Base-by-base conservation (phyloP, 1,284 basidiomycete species). In the Trichosporon coremiiforme region DNA sequence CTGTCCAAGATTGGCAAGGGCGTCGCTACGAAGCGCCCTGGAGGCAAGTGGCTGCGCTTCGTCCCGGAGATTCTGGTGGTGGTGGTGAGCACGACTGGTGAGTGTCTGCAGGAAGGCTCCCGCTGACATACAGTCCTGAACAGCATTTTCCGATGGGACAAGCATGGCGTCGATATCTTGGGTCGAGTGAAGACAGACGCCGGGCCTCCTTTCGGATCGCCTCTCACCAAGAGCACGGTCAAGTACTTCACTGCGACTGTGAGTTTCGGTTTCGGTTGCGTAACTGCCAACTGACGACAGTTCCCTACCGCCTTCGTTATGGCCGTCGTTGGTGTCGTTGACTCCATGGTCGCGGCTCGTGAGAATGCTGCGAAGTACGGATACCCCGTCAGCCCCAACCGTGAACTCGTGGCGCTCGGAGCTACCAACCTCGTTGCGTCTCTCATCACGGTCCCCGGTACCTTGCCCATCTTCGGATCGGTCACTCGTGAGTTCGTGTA, bases 301-400 rank as follows among this genome's bases (percentile, higher is more conserved):
- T 80, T 85, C 70, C 78, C 83, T 0, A 83, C 82, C 0, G 82
- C 84, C 1, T 82, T 82, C 63, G 84, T 84, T 47, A 81, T 80
- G 66, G 81, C 83, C 1, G 89, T 93, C 9, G 87, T 92, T 76
- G 89, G 93, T 76, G 94, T 94, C 79, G 91, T 91, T 71, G 93
- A 95, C 79, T 94, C 91, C 55, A 93, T 93, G 81, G 86, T 86
- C 20, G 85, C 92, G 2, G 92, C 93, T 47, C 88, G 97, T 78
- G 93, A 95, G 79, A 94, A 92, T 73, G 89, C 89, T 0, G 87
- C 89, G 3, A 88, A 89, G 29, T 96, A 90, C 78, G 91, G 92
- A 2, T 91, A 98, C 80, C 88, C 91, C 0, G 92, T 98, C 75
- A 92, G 90, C 74, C 93, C 95, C 0, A 97, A 97, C 79, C 89